These are phyloP conservation scores for Blastobotrys apis DNA, from an alignment of 1,139 yeast genomes.

Conservation along the genomic window DNA sequence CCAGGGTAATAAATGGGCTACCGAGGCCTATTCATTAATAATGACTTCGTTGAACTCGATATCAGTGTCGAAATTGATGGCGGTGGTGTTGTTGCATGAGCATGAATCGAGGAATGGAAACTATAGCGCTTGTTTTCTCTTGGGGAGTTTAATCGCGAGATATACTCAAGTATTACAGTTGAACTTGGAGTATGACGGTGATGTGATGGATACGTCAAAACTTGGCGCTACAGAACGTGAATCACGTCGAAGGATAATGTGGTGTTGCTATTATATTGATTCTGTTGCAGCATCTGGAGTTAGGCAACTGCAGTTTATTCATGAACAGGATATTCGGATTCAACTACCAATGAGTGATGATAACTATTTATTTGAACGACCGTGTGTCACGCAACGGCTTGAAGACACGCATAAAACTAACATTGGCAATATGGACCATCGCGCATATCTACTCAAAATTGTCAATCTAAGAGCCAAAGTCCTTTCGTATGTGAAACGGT, in stretches of 20 bases:
- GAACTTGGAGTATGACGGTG: constrained; percentile 12
- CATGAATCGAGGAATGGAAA: constrained; percentile 11
- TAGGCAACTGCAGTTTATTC: constrained; percentile 10
- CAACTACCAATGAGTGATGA: constrained; percentile 15
- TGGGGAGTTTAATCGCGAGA: constrained; percentile 9
- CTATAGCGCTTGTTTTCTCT: constrained; percentile 10
- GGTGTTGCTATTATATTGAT: constrained; percentile 14
- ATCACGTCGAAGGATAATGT: constrained; percentile 14
- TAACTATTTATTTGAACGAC: constrained; percentile 4
- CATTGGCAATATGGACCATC: constrained; percentile 3
- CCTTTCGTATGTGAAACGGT: constrained; percentile 14
- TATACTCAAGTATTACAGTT: constrained; percentile 15
- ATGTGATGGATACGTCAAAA: constrained; percentile 6
- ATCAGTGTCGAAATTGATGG: constrained; percentile 12
- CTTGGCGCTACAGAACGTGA: constrained; percentile 9
- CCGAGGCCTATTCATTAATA: background rate
- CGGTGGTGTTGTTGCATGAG: constrained; percentile 12
- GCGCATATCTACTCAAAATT: constrained; percentile 5
- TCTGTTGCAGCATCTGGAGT: constrained; percentile 11
- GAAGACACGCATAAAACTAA: background rate
- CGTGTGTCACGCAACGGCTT: constrained; percentile 6
- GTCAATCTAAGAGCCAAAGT: constrained; percentile 10
- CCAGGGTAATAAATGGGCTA: constrained; percentile 12
- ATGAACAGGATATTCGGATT: constrained; percentile 5
- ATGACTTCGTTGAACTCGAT: constrained; percentile 5